Conservation (phyloP, 2,329 filamentous ascomycete species). For the Penicillium sp. region DNA sequence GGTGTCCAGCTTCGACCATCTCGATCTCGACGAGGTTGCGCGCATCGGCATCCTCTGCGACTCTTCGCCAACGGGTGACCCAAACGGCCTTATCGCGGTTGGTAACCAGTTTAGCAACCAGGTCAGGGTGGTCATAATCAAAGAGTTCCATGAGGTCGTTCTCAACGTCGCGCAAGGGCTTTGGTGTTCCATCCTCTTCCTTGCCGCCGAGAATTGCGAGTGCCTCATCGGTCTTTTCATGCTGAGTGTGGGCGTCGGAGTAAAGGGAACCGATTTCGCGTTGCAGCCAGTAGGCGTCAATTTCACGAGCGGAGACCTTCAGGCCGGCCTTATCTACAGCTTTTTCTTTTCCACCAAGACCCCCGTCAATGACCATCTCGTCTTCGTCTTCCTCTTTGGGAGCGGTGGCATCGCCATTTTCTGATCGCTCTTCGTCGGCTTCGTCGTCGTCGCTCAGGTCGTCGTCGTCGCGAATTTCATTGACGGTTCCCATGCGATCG, state of each 20-base stretch:
- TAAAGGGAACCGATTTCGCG: slow-evolving; percentile 87
- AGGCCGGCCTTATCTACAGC: slow-evolving; percentile 49
- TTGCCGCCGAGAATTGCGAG: slow-evolving; percentile 79
- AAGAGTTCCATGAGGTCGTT: slow-evolving; percentile 99
- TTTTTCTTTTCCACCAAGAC: slow-evolving; percentile 46
- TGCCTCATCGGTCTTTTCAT: slow-evolving; percentile 86
- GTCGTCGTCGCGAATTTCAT: slow-evolving; percentile 83
- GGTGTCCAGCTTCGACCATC: slow-evolving; percentile 85
- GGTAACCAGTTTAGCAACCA: slow-evolving; percentile 85
- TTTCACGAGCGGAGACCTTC: slow-evolving; percentile 78
- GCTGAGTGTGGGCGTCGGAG: slow-evolving; percentile 86
- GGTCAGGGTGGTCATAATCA: slow-evolving; percentile 92
- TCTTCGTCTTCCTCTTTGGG: slow-evolving; percentile 55
- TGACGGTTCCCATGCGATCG: slow-evolving; percentile 72
- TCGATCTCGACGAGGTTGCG: slow-evolving; percentile 79
- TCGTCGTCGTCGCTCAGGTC: slow-evolving; percentile 71
- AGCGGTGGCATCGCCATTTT: slow-evolving; percentile 46
- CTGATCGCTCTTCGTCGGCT: slow-evolving; percentile 61
- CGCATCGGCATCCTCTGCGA: slow-evolving; percentile 73
- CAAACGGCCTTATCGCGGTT: slow-evolving; percentile 95
- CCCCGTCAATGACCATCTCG: slow-evolving; percentile 81
- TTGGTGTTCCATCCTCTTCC: slow-evolving; percentile 74
- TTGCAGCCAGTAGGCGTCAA: slow-evolving; percentile 97
- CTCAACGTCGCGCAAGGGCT: slow-evolving; percentile 86
- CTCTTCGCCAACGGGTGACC: slow-evolving; percentile 83